Evolutionary conservation across 2,329 filamentous ascomycete genomes (phyloP).

Genomic region (Stylonectria norvegica): DNA sequence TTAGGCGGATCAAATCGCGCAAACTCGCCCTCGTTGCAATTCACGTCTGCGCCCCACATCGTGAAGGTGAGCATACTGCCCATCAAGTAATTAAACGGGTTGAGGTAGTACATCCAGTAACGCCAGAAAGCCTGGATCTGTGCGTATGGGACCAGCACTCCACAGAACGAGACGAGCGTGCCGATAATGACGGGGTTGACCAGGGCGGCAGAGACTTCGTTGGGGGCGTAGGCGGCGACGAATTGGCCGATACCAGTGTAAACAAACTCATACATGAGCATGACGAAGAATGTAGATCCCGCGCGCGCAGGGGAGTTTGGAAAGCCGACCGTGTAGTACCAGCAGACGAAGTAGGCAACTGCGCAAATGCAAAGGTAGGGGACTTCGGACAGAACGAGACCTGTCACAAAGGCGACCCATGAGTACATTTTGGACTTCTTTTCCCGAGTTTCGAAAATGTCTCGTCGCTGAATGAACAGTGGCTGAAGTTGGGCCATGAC

Average conservation of each 20-base stretch:
- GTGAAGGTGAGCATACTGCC: slow-evolving; percentile 52
- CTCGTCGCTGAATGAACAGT: slow-evolving; percentile 53
- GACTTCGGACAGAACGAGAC: slow-evolving; percentile 46
- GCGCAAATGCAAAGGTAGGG: slow-evolving; percentile 44
- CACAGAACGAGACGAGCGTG: slow-evolving; percentile 67
- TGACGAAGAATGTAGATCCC: slow-evolving; percentile 51
- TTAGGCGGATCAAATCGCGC: slow-evolving; percentile 50
- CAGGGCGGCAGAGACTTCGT: slow-evolving; percentile 56
- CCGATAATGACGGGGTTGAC: slow-evolving; percentile 55
- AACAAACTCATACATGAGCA: slow-evolving; percentile 58
- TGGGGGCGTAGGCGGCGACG: slow-evolving; percentile 60
- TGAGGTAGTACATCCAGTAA: slow-evolving; percentile 61
- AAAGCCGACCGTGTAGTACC: slow-evolving; percentile 58
- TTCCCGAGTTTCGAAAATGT: slow-evolving; percentile 57
- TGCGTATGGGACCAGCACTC: slow-evolving; percentile 66
- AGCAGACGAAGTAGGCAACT: slow-evolving; percentile 50
- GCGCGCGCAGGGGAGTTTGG: slow-evolving; percentile 41
- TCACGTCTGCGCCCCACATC: slow-evolving; percentile 44
- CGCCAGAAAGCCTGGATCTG: slow-evolving; percentile 65
- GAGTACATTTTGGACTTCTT: slow-evolving; percentile 60
- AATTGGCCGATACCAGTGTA: slow-evolving; percentile 61
- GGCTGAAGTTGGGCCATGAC: slow-evolving; percentile 58
- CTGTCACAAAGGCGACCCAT: slow-evolving; percentile 57
- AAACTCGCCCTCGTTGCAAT: slow-evolving; percentile 47
- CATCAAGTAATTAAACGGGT: slow-evolving; percentile 62